Evolutionary conservation across 148 eudicot species (phyloP).

Genomic region (Cornus florida): DNA sequence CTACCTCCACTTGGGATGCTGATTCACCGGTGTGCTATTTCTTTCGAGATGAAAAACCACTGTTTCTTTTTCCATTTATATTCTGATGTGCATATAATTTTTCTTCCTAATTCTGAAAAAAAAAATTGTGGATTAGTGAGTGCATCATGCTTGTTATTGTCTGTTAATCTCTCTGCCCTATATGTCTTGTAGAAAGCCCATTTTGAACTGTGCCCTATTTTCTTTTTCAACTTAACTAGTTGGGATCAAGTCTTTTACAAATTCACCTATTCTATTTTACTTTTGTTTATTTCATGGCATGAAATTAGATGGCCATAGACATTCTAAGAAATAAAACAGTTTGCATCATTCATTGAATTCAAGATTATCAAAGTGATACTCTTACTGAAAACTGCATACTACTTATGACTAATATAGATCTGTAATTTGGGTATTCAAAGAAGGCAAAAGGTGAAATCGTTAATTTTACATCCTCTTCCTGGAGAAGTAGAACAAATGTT

Average conservation of each 20-base stretch:
- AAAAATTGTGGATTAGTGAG: background rate
- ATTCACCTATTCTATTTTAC: too few relatives aligned
- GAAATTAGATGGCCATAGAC: background rate
- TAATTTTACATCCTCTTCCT: background rate
- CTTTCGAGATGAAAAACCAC: background rate
- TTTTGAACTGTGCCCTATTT: background rate
- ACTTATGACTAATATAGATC: too few relatives aligned
- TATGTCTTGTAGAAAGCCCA: background rate
- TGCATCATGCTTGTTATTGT: background rate
- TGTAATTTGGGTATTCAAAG: too few relatives aligned
- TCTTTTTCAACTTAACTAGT: background rate
- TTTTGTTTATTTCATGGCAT: background rate
- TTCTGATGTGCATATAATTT: background rate
- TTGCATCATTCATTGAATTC: background rate
- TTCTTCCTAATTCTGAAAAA: background rate
- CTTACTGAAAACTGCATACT: background rate
- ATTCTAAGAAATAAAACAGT: background rate
- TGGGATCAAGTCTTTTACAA: too few relatives aligned
- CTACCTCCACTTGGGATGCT: conserved; percentile 99
- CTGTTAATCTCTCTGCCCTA: background rate
- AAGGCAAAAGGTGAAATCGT: background rate
- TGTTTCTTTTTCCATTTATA: background rate
- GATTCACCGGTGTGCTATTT: conserved; percentile 82
- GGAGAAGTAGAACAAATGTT: background rate
- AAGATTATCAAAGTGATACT: background rate